phyloP scores from a whole-genome alignment of 1,139 yeast genomes.

The Kodamaea fungicola region DNA sequence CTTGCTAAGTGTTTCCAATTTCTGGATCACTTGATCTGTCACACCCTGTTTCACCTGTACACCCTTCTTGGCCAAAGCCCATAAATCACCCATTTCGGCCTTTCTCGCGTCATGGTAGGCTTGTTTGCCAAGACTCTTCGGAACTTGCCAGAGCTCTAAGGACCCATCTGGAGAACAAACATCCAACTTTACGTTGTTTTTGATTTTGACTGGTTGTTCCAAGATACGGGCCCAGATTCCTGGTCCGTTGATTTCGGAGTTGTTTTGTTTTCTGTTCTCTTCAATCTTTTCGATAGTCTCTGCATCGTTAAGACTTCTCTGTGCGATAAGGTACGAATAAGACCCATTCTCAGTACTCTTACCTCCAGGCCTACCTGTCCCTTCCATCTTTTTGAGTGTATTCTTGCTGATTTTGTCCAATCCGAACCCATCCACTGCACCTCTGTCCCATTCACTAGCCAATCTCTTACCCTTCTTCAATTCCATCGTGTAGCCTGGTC shows the following conservation, averaged over 20 bases:
- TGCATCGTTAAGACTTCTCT: conserved; percentile 46
- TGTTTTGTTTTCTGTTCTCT: conserved; percentile 26
- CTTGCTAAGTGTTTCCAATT: conserved; percentile 36
- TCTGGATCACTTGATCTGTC: conserved; percentile 29
- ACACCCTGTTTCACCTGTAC: conserved; percentile 37
- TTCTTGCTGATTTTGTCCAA: conserved; percentile 27
- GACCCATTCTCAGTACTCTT: conserved; percentile 70
- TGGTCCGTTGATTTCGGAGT: conserved; percentile 19
- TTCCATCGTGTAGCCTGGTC: conserved; percentile 78
- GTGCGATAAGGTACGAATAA: conserved; percentile 72
- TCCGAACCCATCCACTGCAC: conserved; percentile 53
- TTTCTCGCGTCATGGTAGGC: conserved; percentile 90
- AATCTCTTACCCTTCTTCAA: conserved; percentile 76
- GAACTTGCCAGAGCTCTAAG: conserved; percentile 82
- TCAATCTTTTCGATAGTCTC: conserved; percentile 35
- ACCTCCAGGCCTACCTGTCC: conserved; percentile 72
- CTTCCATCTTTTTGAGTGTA: conserved; percentile 31
- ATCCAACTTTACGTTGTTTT: conserved; percentile 78
- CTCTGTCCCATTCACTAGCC: conserved; percentile 68
- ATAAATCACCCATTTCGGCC: conserved; percentile 77
- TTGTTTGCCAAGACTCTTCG: conserved; percentile 73
- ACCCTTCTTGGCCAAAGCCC: conserved; percentile 80
- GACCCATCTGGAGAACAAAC: conserved; percentile 79
- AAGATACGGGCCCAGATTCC: conserved; percentile 75
- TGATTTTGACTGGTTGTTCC: conserved; percentile 68